Evolutionary conservation across 2,329 filamentous ascomycete species (phyloP), one percentile per base, ranked within the genome.

Genomic region (Apiospora hydei): DNA sequence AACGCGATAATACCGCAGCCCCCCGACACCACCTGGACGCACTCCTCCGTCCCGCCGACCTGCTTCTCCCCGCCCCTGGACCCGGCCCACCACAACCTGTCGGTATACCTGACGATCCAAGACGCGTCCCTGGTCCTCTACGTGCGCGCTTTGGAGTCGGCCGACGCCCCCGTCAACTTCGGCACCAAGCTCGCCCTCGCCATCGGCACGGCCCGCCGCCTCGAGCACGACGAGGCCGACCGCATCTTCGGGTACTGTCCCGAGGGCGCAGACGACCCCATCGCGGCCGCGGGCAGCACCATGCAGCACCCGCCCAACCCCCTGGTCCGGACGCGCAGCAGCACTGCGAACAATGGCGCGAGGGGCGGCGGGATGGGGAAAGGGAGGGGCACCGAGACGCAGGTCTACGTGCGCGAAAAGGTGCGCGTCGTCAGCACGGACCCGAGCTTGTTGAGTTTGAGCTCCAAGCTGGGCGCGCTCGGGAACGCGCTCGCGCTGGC

Each of bases 401-500:
- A 96, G 73, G 95, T 98, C 3, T 92, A 90, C 75, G 96, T 98
- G 66, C 91, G 92, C 76, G 96, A 98, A 81, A 98, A 98, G 84
- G 89, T 98, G 5, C 88, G 93, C 53, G 92, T 98, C 1, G 95
- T 98, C 82, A 96, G 91, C 77, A 94, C 95, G 71, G 95, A 98
- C 81, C 96, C 96, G 0, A 95, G 91, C 77, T 81, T 98, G 75
- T 91, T 98, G 80, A 92, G 93, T 47, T 86, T 96, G 46, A 92
- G 94, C 81, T 92, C 94, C 6, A 98, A 98, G 83, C 85, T 98
- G 76, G 90, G 88, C 43, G 94, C 93, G 5, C 83, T 98, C 72
- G 91, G 93, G 74, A 90, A 95, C 77, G 92, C 91, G 73, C 86
- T 98, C 26, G 85, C 87, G 72, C 85, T 93, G 74, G 91, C 92